Base-by-base conservation (phyloP, 345 rosid species). In the Eucalyptus polyanthemos region DNA sequence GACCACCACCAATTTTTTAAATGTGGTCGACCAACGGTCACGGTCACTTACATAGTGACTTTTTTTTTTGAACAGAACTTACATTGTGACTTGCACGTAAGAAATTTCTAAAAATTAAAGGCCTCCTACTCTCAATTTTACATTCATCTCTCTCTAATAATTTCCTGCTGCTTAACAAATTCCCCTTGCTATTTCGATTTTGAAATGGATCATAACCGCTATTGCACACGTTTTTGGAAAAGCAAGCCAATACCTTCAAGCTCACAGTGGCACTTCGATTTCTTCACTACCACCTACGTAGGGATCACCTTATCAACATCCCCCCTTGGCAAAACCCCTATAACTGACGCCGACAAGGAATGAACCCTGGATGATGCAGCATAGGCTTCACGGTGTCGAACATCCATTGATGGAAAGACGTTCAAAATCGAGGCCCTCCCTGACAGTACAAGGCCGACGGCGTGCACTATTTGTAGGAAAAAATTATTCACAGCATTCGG, bases 71-170 rank as follows among this genome's bases (percentile, higher is more conserved):
- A n/a, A n/a, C n/a, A n/a, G n/a, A n/a, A 29, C 76, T n/a, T 15
- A n/a, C 40, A 14, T 0, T 8, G 40, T 31, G 76, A 62, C 40
- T 65, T n/a, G 40, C 21, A 15, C 76, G 76, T 31, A 62, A 62
- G 31, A 62, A 29, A 27, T 62, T 62, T n/a, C 37, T 8, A 15
- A 27, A 65, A 65, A 65, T 65, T 65, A n/a, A 31, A 65, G 3
- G 11, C 11, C 11, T 14, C 3, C 2, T 65, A 5, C 72, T 62
- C 72, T 62, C 72, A 29, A 62, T 62, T 62, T 62, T 29, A 62
- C 0, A 1, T 62, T 29, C 34, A 27, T 29, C 9, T 62, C 76
- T 65, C 37, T 0, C 72, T 14, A 14, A n/a, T 0, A 27, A 65
- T 29, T 65, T 65, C 37, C 2, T 65, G 72, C 37, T n/a, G 2